A percentile compares a stretch with the other conserved stretches of the same genome.
Conservation (phyloP, 352 stramenopile genomes). For the Saprolegnia diclina region DNA sequence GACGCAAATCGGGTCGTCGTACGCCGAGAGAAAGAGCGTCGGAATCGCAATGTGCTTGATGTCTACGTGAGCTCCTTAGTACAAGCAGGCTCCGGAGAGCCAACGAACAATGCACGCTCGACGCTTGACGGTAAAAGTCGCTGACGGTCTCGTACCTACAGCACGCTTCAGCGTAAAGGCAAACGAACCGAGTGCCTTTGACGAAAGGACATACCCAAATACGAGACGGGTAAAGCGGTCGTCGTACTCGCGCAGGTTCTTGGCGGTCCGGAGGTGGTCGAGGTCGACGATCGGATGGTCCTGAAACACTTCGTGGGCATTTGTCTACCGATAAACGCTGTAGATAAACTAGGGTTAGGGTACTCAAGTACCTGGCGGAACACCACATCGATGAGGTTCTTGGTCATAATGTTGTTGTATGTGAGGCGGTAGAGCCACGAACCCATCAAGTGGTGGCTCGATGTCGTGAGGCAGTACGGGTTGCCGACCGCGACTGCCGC, state of each 20-base stretch:
- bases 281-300: slow-evolving; percentile 44
- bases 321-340: slow-evolving; percentile 33
- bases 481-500: slow-evolving; percentile 61
- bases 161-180: slow-evolving; percentile 9
- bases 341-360: background rate
- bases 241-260: slow-evolving; percentile 55
- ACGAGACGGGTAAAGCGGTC: slow-evolving; percentile 46
- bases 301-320: slow-evolving; percentile 54
- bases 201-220: slow-evolving; percentile 17
- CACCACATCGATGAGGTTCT: slow-evolving; percentile 48
- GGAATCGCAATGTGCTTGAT: slow-evolving; percentile 38
- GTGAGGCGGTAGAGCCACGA: slow-evolving; percentile 50
- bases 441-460: slow-evolving; percentile 37
- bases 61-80: no score
- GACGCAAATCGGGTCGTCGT: slow-evolving; percentile 53
- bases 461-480: slow-evolving; percentile 54
- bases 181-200: background rate
- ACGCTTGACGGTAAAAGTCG: slow-evolving; percentile 44
- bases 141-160: slow-evolving; percentile 42
- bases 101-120: slow-evolving; percentile 33
- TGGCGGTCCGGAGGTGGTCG: slow-evolving; percentile 33
- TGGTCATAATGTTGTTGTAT: slow-evolving; percentile 47
- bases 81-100: no score
- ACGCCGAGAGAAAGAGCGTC: slow-evolving; percentile 44
- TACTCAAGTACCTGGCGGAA: slow-evolving; percentile 32